phyloP scores from a whole-genome alignment of 495 filamentous ascomycete genomes.

The Penicillium atrosanguineum region DNA sequence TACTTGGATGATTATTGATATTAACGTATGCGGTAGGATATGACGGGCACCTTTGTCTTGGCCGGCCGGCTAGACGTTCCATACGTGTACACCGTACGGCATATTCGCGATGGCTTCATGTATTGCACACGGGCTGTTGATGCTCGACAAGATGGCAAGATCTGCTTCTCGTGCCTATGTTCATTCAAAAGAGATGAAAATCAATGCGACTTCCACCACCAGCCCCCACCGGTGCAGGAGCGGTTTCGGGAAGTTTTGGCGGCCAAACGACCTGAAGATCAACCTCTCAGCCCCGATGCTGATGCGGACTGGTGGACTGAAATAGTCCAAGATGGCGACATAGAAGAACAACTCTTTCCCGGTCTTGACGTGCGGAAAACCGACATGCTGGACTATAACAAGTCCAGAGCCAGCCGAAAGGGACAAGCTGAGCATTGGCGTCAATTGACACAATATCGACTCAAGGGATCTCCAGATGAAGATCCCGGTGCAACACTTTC shows the following conservation, averaged over 20 bases:
- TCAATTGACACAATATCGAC: constrained; percentile 57
- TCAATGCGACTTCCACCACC: constrained; percentile 33
- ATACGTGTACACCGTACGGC: constrained; percentile 57
- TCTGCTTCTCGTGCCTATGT: constrained; percentile 59
- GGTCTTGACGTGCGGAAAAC: constrained; percentile 61
- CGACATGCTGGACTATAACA: constrained; percentile 58
- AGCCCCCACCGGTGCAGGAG: constrained; percentile 35
- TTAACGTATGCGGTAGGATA: constrained; percentile 47
- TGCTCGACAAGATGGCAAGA: constrained; percentile 41
- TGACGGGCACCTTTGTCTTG: constrained; percentile 67
- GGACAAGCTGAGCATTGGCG: constrained; percentile 50
- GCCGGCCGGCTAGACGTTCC: constrained; percentile 51
- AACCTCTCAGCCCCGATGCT: constrained; percentile 37
- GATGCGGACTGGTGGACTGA: constrained; percentile 49
- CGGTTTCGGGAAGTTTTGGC: constrained; percentile 38
- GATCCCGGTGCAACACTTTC: constrained; percentile 10
- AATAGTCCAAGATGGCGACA: constrained; percentile 17
- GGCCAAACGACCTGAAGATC: constrained; percentile 38
- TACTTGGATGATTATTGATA: not conserved
- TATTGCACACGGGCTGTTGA: constrained; percentile 62
- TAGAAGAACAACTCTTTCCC: constrained; percentile 51
- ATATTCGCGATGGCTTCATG: constrained; percentile 52
- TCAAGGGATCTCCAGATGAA: constrained; percentile 41
- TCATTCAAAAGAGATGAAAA: constrained; percentile 59
- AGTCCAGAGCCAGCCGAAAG: constrained; percentile 4